Percentiles rank a stretch among this genome's conserved stretches.
phyloP scores from a whole-genome alignment of 2,329 filamentous ascomycete genomes.

The Hypoxylon sp. region DNA sequence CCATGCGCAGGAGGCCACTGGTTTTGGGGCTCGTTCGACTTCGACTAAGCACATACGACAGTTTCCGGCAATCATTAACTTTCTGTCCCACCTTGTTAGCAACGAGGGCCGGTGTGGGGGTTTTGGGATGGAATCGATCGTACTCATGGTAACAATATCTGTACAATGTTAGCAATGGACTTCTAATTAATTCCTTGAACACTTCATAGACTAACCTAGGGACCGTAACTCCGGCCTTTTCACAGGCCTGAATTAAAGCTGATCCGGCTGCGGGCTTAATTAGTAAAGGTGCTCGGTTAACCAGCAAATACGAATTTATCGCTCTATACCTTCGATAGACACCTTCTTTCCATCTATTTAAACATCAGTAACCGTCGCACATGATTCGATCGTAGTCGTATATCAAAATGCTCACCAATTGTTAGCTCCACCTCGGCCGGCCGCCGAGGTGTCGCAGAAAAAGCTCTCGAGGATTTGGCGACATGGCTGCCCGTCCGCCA shows the following conservation, averaged over 20 bases:
- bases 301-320: constrained; percentile 14
- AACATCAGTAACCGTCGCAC: constrained; percentile 44
- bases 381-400: constrained; percentile 38
- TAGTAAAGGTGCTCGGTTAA: constrained; percentile 50
- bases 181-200: constrained; percentile 15
- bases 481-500: constrained; percentile 74
- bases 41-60: constrained; percentile 99
- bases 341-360: constrained; percentile 95
- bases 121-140: constrained; percentile 58
- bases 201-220: constrained; percentile 74
- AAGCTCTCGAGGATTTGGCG: constrained; percentile 78
- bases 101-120: constrained; percentile 29
- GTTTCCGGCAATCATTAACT: constrained; percentile 99
- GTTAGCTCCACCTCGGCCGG: constrained; percentile 96
- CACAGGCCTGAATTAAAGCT: constrained; percentile 98
- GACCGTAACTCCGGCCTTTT: constrained; percentile 93
- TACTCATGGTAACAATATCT: constrained; percentile 99
- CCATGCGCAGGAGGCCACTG: constrained; percentile 98
- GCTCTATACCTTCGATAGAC: constrained; percentile 87
- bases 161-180: constrained; percentile 40
- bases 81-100: constrained; percentile 72
- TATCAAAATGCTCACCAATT: constrained; percentile 75
- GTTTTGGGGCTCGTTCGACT: constrained; percentile 96
- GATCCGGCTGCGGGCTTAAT: constrained; percentile 80
- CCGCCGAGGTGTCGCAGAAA: constrained; percentile 84